phyloP scores from a whole-genome alignment of 306 rosid species.

The Spatholobus suberectus region DNA sequence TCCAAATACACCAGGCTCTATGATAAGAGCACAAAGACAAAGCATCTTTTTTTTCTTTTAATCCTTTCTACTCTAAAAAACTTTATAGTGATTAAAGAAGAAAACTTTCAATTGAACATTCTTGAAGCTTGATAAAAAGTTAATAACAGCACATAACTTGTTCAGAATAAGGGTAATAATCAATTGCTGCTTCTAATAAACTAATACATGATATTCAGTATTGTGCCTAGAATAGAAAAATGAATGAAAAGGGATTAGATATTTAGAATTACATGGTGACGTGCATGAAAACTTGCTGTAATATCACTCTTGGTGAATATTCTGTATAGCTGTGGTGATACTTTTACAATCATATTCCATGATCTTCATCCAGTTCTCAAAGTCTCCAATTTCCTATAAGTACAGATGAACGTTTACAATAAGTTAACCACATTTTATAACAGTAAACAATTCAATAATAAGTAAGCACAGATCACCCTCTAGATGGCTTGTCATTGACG shows the following conservation, averaged over 20 bases:
- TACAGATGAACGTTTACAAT: neutral
- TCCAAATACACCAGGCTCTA: neutral
- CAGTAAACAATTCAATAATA: neutral
- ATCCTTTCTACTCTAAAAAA: neutral
- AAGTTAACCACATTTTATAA: slow-evolving; percentile 15
- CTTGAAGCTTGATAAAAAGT: neutral
- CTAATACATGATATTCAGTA: slow-evolving; percentile 27
- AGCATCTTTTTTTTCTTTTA: neutral
- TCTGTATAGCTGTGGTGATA: slow-evolving; percentile 65
- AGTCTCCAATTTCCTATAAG: slow-evolving; percentile 73
- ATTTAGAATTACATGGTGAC: slow-evolving; percentile 35
- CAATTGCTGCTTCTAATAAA: slow-evolving; percentile 12
- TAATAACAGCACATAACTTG: neutral
- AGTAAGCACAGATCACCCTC: neutral
- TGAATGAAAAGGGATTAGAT: slow-evolving; percentile 26
- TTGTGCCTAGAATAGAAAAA: slow-evolving; percentile 8
- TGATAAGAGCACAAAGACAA: neutral
- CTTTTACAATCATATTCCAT: slow-evolving; percentile 71
- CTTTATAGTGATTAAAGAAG: neutral
- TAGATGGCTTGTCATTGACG: neutral
- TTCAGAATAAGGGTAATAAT: slow-evolving; percentile 12
- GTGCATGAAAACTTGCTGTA: slow-evolving; percentile 31
- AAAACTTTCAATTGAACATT: neutral
- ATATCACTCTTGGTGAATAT: slow-evolving; percentile 63
- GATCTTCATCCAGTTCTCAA: slow-evolving; percentile 74